These are phyloP conservation scores for Prunus padus DNA, from an alignment of 306 rosid species.

Conservation along the genomic window DNA sequence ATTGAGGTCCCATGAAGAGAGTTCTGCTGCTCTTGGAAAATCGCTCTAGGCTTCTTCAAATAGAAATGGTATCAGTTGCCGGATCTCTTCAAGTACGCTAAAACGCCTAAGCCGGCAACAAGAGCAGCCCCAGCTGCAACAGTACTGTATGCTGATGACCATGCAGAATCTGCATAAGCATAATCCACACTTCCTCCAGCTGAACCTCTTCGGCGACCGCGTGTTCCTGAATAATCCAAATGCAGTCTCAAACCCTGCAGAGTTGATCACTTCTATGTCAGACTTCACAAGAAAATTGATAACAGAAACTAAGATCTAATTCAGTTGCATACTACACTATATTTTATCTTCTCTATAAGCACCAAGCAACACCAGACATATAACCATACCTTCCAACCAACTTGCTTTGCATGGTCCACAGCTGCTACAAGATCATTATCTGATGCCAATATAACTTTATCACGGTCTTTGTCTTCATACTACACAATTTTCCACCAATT, in stretches of 20 bases:
- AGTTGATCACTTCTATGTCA: constrained; percentile 30
- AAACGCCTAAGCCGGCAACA: constrained; percentile 60
- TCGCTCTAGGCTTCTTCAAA: not conserved
- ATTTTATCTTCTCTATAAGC: not conserved
- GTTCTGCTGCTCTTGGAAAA: constrained; percentile 3
- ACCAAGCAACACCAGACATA: not conserved
- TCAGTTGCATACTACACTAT: not conserved
- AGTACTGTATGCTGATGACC: constrained; percentile 59
- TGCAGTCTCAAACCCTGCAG: constrained; percentile 86
- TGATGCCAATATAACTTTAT: constrained; percentile 77
- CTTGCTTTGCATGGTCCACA: constrained; percentile 83
- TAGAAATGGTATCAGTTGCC: constrained; percentile 16
- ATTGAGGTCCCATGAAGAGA: not conserved
- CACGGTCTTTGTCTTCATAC: constrained; percentile 97
- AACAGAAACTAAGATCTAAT: not conserved
- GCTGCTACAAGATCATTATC: constrained; percentile 88
- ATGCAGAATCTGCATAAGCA: constrained; percentile 48
- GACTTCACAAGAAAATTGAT: not conserved
- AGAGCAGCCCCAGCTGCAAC: constrained; percentile 79
- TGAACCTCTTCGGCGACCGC: constrained; percentile 26
- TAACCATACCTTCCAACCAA: constrained; percentile 78
- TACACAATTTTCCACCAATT: constrained; percentile 31
- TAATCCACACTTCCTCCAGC: constrained; percentile 35
- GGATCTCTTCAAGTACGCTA: constrained; percentile 51
- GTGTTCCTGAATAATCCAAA: constrained; percentile 68